Percentiles rank a stretch among this genome's conserved stretches.
Conservation (phyloP, 306 rosid species). For the Adenanthera pavonina region DNA sequence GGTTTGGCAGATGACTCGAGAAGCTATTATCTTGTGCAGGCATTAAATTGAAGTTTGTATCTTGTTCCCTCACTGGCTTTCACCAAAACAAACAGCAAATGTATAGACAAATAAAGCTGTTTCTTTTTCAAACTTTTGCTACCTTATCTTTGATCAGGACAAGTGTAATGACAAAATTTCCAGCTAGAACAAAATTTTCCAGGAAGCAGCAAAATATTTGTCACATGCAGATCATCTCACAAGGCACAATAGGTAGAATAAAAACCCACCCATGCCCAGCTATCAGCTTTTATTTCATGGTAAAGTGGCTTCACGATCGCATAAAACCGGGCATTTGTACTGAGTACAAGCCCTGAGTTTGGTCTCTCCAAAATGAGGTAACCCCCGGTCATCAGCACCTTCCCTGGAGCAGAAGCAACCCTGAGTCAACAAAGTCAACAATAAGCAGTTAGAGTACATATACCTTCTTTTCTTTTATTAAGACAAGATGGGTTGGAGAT, state of each 20-base stretch:
- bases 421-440: conserved; percentile 35
- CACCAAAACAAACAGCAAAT: not conserved
- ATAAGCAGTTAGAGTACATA: not conserved
- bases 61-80: not conserved
- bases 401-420: conserved; percentile 87
- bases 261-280: conserved; percentile 77
- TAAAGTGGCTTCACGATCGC: conserved; percentile 75
- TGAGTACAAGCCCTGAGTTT: conserved; percentile 78
- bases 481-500: not conserved
- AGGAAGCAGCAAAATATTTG: not conserved
- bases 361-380: conserved; percentile 82
- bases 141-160: not conserved
- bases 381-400: conserved; percentile 80
- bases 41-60: not conserved
- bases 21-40: not conserved
- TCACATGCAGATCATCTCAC: not conserved
- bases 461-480: not conserved
- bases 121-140: not conserved
- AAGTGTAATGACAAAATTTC: not conserved
- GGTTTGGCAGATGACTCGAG: not conserved
- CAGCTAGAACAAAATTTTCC: not conserved
- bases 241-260: conserved; percentile 5
- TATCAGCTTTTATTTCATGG: conserved; percentile 54
- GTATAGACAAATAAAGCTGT: not conserved
- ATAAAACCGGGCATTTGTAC: conserved; percentile 82